Base-by-base conservation (phyloP, 2,329 filamentous ascomycete species). In the Shiraia sp. region DNA sequence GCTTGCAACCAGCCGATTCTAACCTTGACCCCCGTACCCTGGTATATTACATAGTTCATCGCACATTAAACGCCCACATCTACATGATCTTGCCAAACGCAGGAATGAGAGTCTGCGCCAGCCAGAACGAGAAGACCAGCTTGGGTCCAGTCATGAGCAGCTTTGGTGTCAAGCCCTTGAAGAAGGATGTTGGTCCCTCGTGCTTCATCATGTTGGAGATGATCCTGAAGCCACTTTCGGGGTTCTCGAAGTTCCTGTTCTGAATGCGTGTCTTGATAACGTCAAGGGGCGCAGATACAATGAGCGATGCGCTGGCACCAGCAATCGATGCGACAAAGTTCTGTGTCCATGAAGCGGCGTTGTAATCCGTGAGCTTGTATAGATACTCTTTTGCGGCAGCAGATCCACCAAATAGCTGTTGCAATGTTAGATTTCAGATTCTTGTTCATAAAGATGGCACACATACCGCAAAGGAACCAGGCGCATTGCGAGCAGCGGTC, bases 81-180 rank as follows among this genome's bases (percentile, higher is more conserved):
- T 78, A 83, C 69, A 83, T 73, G 45, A 84, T 68, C 71, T 83
- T 82, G 63, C 82, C 88, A 72, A 97, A 97, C 27, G 90, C 87
- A 36, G 93, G 93, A 67, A 99, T 99, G 63, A 99, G 79, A 22
- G 93, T 97, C 79, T 99, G 93, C 43, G 93, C 93, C 67, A 99
- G 83, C 93, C 93, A 99, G 85, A 99, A 99, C 48, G 91, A 96
- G 79, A 99, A 99, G 51, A 97, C 93, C 47, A 99, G 81, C 82
- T 99, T 99, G 51, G 93, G 93, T 16, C 93, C 95, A 12, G 93
- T 99, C 93, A 99, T 99, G 65, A 99, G 81, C 53, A 99, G 83
- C 86, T 99, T 99, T 50, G 93, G 93, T 35, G 90, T 87, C 53
- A 99, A 75, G 30, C 93, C 93, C 83, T 99, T 99, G 83, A 99